phyloP scores from a whole-genome alignment of 2,329 filamentous ascomycete species.

The Hyphodiscus sp. region DNA sequence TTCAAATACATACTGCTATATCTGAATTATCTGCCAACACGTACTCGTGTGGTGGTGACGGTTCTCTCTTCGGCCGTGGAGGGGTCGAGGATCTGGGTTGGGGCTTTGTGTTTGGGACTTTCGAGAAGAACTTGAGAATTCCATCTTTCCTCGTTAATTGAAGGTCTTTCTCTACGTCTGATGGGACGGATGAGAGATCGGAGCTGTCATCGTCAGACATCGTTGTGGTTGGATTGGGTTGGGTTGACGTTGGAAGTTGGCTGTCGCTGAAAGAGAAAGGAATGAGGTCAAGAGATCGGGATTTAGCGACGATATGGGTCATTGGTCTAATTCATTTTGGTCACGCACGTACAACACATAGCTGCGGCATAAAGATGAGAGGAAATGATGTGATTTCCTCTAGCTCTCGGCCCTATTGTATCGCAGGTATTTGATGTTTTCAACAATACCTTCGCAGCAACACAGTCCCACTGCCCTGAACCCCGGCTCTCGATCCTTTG shows the following conservation, averaged over 20 bases:
- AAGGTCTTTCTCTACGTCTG: slow-evolving; percentile 48
- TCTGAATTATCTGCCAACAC: slow-evolving; percentile 84
- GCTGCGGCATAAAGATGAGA: neutral
- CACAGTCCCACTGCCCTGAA: neutral
- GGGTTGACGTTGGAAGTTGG: slow-evolving; percentile 12
- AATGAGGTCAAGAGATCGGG: slow-evolving; percentile 7
- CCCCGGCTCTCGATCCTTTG: neutral
- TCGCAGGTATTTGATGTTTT: neutral
- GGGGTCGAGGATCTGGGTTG: slow-evolving; percentile 50
- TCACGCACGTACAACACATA: neutral
- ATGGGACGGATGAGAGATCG: slow-evolving; percentile 52
- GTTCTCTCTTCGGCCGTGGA: slow-evolving; percentile 68
- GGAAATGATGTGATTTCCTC: neutral
- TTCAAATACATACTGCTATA: slow-evolving; percentile 70
- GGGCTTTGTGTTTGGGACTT: slow-evolving; percentile 40
- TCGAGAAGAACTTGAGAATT: slow-evolving; percentile 63
- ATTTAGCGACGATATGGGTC: neutral
- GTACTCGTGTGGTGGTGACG: slow-evolving; percentile 86
- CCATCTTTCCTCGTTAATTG: slow-evolving; percentile 47
- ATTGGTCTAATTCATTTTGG: neutral
- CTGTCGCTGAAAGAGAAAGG: slow-evolving; percentile 6
- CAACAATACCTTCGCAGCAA: neutral
- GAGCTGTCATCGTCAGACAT: slow-evolving; percentile 54
- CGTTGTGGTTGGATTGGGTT: slow-evolving; percentile 14
- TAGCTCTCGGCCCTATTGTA: neutral